Conservation (phyloP, 176 grass and related monocot genomes). For the Themeda triandra region DNA sequence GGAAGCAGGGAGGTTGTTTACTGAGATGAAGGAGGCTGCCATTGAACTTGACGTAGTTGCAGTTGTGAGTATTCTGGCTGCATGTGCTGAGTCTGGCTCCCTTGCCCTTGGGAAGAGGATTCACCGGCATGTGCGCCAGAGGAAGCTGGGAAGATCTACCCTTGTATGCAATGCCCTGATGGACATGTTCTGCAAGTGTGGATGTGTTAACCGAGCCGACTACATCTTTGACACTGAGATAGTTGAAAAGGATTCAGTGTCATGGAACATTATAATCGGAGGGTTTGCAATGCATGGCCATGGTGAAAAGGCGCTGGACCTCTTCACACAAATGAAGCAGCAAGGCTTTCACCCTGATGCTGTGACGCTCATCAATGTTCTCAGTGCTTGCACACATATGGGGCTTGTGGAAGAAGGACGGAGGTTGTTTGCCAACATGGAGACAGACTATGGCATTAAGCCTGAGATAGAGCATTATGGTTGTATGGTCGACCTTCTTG, state of each 20-base stretch:
- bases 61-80: constrained; percentile 69
- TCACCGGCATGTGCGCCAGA: constrained; percentile 42
- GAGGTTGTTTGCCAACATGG: constrained; percentile 48
- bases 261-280: constrained; percentile 80
- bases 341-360: constrained; percentile 54
- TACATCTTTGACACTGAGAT: constrained; percentile 61
- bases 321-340: constrained; percentile 69
- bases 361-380: constrained; percentile 63
- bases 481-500: constrained; percentile 71
- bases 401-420: constrained; percentile 55
- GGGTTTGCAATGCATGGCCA: constrained; percentile 80
- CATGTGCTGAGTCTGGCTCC: constrained; percentile 64
- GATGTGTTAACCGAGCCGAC: constrained; percentile 54
- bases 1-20: constrained; percentile 55
- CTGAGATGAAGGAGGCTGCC: constrained; percentile 47
- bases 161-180: constrained; percentile 70
- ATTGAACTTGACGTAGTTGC: constrained; percentile 55
- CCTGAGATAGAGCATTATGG: constrained; percentile 81
- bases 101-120: constrained; percentile 73
- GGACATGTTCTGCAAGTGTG: constrained; percentile 82
- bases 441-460: constrained; percentile 50
- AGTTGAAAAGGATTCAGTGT: constrained; percentile 53
- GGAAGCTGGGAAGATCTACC: constrained; percentile 36
- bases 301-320: constrained; percentile 45
- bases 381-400: constrained; percentile 68